Base-by-base conservation (phyloP, 306 rosid species). In the Canavalia ensiformis region DNA sequence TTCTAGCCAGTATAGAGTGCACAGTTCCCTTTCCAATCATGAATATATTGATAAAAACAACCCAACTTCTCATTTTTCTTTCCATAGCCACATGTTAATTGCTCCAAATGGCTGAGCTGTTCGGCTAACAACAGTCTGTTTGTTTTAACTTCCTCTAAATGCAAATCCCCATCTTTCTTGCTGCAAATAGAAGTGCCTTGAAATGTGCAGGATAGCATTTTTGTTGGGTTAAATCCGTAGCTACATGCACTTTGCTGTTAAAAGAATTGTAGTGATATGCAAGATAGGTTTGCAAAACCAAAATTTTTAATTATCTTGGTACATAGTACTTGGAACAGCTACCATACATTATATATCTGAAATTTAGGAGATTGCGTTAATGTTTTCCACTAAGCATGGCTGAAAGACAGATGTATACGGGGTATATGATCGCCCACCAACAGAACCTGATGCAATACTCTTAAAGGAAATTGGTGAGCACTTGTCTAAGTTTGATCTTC, bases 341-440 rank as follows among this genome's bases (percentile, higher is more conserved):
- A 8, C 68, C 65, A 35, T 42, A 71, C 57, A 56, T 82, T 51
- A 63, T 7, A 50, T 5, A 52, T 63, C 42, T 67, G 46, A 73
- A 67, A 72, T 55, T 52, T 64, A 74, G 67, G 57, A 9, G 46
- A 79, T 68, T 78, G 12, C 42, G 75, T 77, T 59, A 62, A 78
- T 83, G 85, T 88, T 83, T 85, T 87, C 90, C 70, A 47, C 77
- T 84, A 56, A 86, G 65, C 55, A 42, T 82, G 55, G 82, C 62
- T 84, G 30, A 68, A 90, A 93, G 99, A 95, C 97, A 3, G 97
- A 95, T 87, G 99, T 95, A 76, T 85, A 79, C 2, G 97, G 97
- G 4, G 99, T 95, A 34, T 95, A 95, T 81, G 94, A 93, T 83
- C 92, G 94, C 42, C 99, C 99, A 18, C 97, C 97, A 39, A 82